Conservation (phyloP, 2,329 filamentous ascomycete species). For the Pseudogymnoascus sp. region DNA sequence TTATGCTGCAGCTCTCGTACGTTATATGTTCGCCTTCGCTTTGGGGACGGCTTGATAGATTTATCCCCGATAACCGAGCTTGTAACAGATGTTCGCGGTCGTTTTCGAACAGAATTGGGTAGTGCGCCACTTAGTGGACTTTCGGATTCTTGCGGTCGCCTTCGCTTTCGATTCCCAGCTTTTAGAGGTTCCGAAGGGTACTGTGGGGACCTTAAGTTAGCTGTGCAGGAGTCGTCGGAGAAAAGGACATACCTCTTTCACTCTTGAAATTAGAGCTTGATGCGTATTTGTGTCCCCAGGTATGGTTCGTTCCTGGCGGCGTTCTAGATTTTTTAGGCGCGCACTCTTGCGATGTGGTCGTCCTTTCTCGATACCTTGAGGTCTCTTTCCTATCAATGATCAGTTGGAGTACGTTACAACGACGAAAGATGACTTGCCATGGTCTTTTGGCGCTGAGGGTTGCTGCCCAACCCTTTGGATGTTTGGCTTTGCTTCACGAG, state of each 20-base stretch:
- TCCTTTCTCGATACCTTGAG: constrained; percentile 23
- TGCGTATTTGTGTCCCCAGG: constrained; percentile 15
- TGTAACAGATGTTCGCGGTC: no score
- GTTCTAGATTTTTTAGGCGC: constrained; percentile 14
- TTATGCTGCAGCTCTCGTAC: no score
- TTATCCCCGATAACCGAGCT: no score
- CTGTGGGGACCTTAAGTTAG: constrained; percentile 13
- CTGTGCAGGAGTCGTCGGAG: constrained; percentile 16
- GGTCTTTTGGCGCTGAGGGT: constrained; percentile 19
- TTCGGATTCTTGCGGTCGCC: constrained; percentile 12
- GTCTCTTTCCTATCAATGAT: constrained; percentile 20
- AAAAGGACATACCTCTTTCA: constrained; percentile 14
- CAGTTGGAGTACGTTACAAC: constrained; percentile 17
- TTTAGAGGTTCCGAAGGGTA: constrained; percentile 17
- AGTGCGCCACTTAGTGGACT: not conserved
- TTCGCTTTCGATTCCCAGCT: constrained; percentile 20
- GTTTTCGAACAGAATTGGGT: no score
- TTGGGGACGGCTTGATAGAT: constrained; percentile 15
- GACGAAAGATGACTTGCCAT: constrained; percentile 17
- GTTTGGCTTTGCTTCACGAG: constrained; percentile 22
- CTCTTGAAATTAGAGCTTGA: no score
- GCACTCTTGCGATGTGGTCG: constrained; percentile 19
- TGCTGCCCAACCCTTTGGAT: constrained; percentile 19
- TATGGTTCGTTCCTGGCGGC: constrained; percentile 14
- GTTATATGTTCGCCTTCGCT: constrained; percentile 10